Base-by-base conservation (phyloP, 805 yeast species). In the Sugiyamaella lignohabitans region DNA sequence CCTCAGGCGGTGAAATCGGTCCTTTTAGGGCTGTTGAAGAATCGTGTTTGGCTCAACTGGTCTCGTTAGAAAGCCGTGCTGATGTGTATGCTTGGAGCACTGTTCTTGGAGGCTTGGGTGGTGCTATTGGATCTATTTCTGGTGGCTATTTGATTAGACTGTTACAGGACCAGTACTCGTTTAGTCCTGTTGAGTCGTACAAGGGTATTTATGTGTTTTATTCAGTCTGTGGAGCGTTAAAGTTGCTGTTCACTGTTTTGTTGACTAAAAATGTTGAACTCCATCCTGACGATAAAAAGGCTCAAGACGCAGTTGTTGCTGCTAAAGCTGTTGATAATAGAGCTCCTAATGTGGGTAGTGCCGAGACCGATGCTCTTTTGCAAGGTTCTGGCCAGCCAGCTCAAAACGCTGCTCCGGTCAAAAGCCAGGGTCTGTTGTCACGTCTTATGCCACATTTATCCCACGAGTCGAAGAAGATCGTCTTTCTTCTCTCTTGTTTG, bases 81-180 rank as follows among this genome's bases (percentile, higher is more conserved):
- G 82, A 78, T 53, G 64, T 75, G n/a, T 78, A 72, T 53, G 75
- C 80, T 5, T 77, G 82, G 81, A 77, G 76, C 56, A 67, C 71
- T 1, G 71, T 78, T 53, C 57, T 73, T 32, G 82, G 80, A 0
- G 65, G 69, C 2, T 54, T 74, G 20, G 69, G 76, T 17, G 64
- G 69, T 20, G 78, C 80, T 0, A 14, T 71, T 6, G 82, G 80
- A 0, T 66, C 73, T 3, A 57, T 72, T 4, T 36, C 62, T 1
- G 66, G 70, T 30, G 81, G 80, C 0, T 45, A 46, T 22, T 39
- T 64, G 5, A 57, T 68, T 3, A 58, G 58, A 41, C 39, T 44
- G 4, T 43, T 59, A 29, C 54, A 58, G 32, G 47, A 42, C 3
- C 24, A 44, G 17, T 53, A 46, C 37, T 48, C 45, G 14, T 38